Base-by-base conservation (phyloP, 1,139 yeast genomes). In the Nakaseomyces kungkrabaensis region DNA sequence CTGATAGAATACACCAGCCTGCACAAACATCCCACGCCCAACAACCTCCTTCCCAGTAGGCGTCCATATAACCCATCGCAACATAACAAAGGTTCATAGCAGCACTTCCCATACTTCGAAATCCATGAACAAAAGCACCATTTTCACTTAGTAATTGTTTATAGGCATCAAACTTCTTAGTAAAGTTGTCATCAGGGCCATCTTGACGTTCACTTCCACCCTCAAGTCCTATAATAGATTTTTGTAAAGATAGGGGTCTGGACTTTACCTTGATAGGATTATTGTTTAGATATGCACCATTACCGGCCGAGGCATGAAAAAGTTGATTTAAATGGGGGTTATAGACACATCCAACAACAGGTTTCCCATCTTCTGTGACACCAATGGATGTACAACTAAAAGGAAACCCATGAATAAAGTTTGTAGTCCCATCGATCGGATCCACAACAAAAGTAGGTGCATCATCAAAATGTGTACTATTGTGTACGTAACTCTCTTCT, bases 21-120 rank as follows among this genome's bases (percentile, higher is more conserved):
- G 83, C 84, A 61, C 82, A 77, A 1, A 79, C 82, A 57, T 79
- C 83, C 83, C 83, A 79, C 10, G 78, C 76, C 61, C 74, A 77
- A 59, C 81, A 77, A 22, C 83, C 82, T 47, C 82, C 82, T 64
- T 78, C 82, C 81, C 83, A 79, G 62, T 78, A 79, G 11, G 77
- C 70, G 58, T 79, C 84, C 42, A 77, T 54, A 49, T 68, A 68
- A 3, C 84, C 84, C 3, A 76, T 68, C 0, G 83, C 82, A 5
- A 76, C 78, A 42, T 73, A 71, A 42, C 79, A 72, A 32, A 78
- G 62, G 58, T 78, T 78, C 71, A 78, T 71, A 1, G 84, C 84
- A 1, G 83, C 82, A 26, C 81, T 75, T 1, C 84, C 84, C 50
- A 76, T 62, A 26, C 77, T 70, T 56, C 84, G 70, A 59, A 76